A percentile compares a stretch with the other conserved stretches of the same genome.
Conservation (phyloP, 495 filamentous ascomycete species). For the Penicillium atrosanguineum region DNA sequence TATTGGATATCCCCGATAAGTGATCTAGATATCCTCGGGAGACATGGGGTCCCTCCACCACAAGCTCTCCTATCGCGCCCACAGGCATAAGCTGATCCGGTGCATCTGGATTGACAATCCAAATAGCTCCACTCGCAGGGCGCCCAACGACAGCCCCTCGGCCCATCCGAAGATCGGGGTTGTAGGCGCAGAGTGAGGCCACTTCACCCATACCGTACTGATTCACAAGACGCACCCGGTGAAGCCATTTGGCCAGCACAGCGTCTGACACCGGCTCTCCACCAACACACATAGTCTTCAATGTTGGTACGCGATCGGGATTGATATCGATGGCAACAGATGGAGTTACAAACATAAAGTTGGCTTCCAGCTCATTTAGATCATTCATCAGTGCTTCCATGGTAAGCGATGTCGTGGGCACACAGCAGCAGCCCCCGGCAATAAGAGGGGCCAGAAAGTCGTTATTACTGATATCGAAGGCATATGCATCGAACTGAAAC, state of each 20-base stretch:
- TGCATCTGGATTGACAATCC: slow-evolving; percentile 52
- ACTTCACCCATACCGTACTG: slow-evolving; percentile 58
- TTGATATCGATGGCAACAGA: slow-evolving; percentile 37
- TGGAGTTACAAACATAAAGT: slow-evolving; percentile 42
- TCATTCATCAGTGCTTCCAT: slow-evolving; percentile 29
- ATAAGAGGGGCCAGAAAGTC: slow-evolving; percentile 42
- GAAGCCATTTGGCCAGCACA: slow-evolving; percentile 44
- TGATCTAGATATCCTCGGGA: slow-evolving; percentile 52
- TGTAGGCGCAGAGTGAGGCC: slow-evolving; percentile 23
- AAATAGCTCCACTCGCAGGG: slow-evolving; percentile 30
- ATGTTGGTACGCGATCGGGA: slow-evolving; percentile 32
- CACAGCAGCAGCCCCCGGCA: slow-evolving; percentile 47
- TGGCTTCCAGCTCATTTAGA: slow-evolving; percentile 35
- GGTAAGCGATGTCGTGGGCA: slow-evolving; percentile 35
- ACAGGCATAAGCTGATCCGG: slow-evolving; percentile 49
- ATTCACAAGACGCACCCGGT: slow-evolving; percentile 45
- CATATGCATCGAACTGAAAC: slow-evolving; percentile 46
- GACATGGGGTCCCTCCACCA: slow-evolving; percentile 57
- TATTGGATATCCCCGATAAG: slow-evolving; percentile 10
- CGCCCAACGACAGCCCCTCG: slow-evolving; percentile 17
- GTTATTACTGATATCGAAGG: slow-evolving; percentile 45
- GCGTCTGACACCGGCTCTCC: slow-evolving; percentile 47
- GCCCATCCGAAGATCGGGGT: slow-evolving; percentile 11
- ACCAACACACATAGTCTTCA: slow-evolving; percentile 37
- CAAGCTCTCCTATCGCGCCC: slow-evolving; percentile 55